These are phyloP conservation scores for Dryadomyces quercivorus DNA, from an alignment of 2,329 filamentous ascomycete genomes.

Conservation along the genomic window DNA sequence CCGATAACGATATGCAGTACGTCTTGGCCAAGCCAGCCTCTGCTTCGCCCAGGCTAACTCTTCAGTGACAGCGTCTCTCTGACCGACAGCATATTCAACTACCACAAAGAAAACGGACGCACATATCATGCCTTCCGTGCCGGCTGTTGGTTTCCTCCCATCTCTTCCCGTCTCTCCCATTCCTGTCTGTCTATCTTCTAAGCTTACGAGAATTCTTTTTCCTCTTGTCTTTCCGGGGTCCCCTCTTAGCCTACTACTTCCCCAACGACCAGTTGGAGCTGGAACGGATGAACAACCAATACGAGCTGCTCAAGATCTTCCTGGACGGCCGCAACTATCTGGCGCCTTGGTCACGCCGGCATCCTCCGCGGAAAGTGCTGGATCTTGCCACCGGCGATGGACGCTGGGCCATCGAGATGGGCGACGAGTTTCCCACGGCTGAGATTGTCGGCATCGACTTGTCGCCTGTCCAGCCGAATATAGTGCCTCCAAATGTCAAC, in stretches of 20 bases:
- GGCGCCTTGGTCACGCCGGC: slow-evolving; percentile 16
- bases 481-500: slow-evolving; percentile 59
- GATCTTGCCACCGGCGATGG: slow-evolving; percentile 38
- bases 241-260: slow-evolving; percentile 19
- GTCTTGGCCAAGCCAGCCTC: no score
- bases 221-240: neutral
- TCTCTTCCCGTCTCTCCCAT: neutral
- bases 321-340: slow-evolving; percentile 20
- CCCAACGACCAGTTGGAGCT: slow-evolving; percentile 21
- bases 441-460: slow-evolving; percentile 52
- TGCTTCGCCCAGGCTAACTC: neutral
- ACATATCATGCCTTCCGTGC: slow-evolving; percentile 21
- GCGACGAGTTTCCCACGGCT: slow-evolving; percentile 45
- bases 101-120: slow-evolving; percentile 18
- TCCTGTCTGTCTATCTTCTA: neutral
- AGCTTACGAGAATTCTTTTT: neutral
- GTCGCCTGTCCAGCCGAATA: slow-evolving; percentile 52
- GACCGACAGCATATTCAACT: slow-evolving; percentile 19
- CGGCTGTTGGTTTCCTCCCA: slow-evolving; percentile 18
- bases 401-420: slow-evolving; percentile 59
- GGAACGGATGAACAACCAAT: slow-evolving; percentile 19
- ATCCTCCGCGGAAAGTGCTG: slow-evolving; percentile 19
- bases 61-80: slow-evolving; percentile 17
- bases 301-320: slow-evolving; percentile 18
- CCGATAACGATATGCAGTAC: neutral